Evolutionary conservation across 192 early-diverging fungal genomes (phyloP), one percentile per base, ranked within the genome.

Genomic region (Jimgerdemannia flammicorona): DNA sequence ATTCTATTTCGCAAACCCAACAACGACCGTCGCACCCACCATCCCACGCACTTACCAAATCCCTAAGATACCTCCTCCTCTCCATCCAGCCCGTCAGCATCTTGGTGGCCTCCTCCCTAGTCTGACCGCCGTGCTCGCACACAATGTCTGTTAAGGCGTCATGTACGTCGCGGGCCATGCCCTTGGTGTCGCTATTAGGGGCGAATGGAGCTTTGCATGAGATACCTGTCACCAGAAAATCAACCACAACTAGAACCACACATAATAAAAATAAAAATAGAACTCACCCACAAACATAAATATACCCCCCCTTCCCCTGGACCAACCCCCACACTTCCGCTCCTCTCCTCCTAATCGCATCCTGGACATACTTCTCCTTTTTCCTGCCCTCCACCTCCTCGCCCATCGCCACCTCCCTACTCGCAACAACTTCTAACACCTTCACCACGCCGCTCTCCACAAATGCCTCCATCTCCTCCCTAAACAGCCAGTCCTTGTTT

Each of bases 161-260:
- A 74, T 98, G 90, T 17, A 98, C 94, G 63, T 89, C 92, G 77
- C 91, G 93, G 49, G 93, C 95, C 95, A 97, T 97, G 4, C 93
- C 92, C 78, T 93, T 89, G 17, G 92, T 91, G 81, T 95, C 94
- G 71, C 93, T 89, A 73, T 44, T 19, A 39, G 70, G n/a, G 44
- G 4, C 3, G 68, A 29, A 29, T 29, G 29, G 29, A 39, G 43
- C 19, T 4, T 40, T 49, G 11, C 41, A 59, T 29, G 19, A 84
- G 84, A 65, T 29, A 29, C 29, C 29, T 29, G 29, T 29, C 29
- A 29, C 29, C 29, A 29, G 72, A 87, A 64, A 77, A 10, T 8
- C 14, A 44, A 0, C 72, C 75, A 14, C 49, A 69, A 10, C 39
- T 41, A 2, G 75, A 74, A 11, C 69, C 39, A 40, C 18, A 44